A percentile compares a stretch with the other conserved stretches of the same genome.
Conservation (phyloP, 75 land plant species). For the Picea sitchensis region DNA sequence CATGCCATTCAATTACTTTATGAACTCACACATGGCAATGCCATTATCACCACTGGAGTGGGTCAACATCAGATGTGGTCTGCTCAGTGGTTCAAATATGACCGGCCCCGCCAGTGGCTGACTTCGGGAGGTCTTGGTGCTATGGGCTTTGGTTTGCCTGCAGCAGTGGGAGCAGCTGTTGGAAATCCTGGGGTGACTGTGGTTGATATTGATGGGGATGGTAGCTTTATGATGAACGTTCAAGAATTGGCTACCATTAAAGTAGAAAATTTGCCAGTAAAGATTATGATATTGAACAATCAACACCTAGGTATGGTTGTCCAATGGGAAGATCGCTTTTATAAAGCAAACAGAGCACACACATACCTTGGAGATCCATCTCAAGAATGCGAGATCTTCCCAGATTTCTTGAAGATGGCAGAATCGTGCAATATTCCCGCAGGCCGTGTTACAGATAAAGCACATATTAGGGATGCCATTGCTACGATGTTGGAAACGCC, state of each 20-base stretch:
- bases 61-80: constrained; percentile 99
- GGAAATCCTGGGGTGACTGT: constrained; percentile 66
- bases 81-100: constrained; percentile 83
- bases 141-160: constrained; percentile 97
- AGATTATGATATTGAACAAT: constrained; percentile 73
- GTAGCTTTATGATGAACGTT: constrained; percentile 91
- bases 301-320: constrained; percentile 54
- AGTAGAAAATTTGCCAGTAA: constrained; percentile 82
- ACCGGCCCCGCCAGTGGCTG: constrained; percentile 80
- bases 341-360: constrained; percentile 45
- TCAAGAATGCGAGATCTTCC: constrained; percentile 28
- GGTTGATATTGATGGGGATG: constrained; percentile 94
- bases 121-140: constrained; percentile 92
- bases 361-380: constrained; percentile 53
- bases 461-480: constrained; percentile 37
- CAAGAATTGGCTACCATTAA: constrained; percentile 82
- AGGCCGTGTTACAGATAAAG: constrained; percentile 36
- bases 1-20: constrained; percentile 78
- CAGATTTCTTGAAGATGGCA: constrained; percentile 45
- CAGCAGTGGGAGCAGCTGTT: constrained; percentile 93
- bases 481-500: constrained; percentile 42
- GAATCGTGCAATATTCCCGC: constrained; percentile 44
- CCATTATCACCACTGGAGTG: constrained; percentile 85
- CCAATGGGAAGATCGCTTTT: constrained; percentile 52
- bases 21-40: constrained; percentile 75